phyloP scores from a whole-genome alignment of 495 filamentous ascomycete species.

The Penicillium fimorum region DNA sequence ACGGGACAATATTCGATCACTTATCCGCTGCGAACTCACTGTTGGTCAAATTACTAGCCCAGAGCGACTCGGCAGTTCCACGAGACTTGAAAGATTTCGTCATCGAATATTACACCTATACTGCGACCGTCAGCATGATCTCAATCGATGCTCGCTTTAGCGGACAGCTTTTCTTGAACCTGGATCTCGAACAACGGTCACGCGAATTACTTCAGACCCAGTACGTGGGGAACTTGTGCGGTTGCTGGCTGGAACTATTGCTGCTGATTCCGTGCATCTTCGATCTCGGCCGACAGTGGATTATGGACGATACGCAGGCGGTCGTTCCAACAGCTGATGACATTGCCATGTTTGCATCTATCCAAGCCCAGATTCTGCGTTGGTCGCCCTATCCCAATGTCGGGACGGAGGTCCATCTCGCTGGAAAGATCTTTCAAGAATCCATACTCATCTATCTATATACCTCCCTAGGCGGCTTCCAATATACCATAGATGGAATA shows the following conservation, averaged over 20 bases:
- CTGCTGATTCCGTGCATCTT: conserved; percentile 40
- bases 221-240: conserved; percentile 39
- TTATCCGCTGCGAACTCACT: conserved; percentile 36
- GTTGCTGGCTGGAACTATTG: conserved; percentile 38
- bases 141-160: conserved; percentile 39
- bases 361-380: conserved; percentile 36
- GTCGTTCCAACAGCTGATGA: conserved; percentile 34
- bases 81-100: conserved; percentile 41
- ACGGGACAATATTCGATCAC: conserved; percentile 40
- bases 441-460: conserved; percentile 40
- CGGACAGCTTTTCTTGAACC: conserved; percentile 34
- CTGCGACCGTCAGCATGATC: conserved; percentile 45
- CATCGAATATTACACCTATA: conserved; percentile 42
- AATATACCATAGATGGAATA: conserved; percentile 31
- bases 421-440: conserved; percentile 38
- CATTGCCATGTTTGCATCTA: conserved; percentile 40
- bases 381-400: conserved; percentile 37
- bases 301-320: conserved; percentile 28
- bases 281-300: conserved; percentile 41
- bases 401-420: conserved; percentile 33
- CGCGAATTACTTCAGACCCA: conserved; percentile 29
- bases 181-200: conserved; percentile 37
- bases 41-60: conserved; percentile 31
- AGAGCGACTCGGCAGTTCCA: conserved; percentile 34
- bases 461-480: conserved; percentile 31